Percentiles rank a stretch among this genome's conserved stretches.
These are phyloP conservation scores for Epichloe glyceriae DNA, from an alignment of 2,329 filamentous ascomycete genomes.

Conservation along the genomic window DNA sequence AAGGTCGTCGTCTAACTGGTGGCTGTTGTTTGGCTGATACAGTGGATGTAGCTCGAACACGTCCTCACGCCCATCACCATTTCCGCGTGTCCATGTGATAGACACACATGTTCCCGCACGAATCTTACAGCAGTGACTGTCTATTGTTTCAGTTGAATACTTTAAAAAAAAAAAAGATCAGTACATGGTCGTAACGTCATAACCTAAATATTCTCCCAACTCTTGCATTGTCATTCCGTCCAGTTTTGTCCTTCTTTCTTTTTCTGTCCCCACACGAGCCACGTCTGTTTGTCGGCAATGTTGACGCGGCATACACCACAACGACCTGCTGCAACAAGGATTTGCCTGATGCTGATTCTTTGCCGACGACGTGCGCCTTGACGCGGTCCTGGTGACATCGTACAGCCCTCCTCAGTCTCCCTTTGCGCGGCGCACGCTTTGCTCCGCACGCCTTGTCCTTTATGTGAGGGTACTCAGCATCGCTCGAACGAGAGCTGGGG, in stretches of 20 bases:
- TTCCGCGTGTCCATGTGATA: neutral
- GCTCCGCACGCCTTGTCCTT: slow-evolving; percentile 8
- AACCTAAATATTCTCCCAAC: neutral
- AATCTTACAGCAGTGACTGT: neutral
- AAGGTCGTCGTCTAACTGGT: too few relatives aligned
- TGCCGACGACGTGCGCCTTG: too few relatives aligned
- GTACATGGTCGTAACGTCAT: slow-evolving; percentile 1
- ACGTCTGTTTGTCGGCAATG: neutral
- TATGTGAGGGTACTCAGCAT: slow-evolving; percentile 61
- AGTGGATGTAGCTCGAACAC: too few relatives aligned
- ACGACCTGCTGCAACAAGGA: neutral
- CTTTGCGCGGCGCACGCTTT: too few relatives aligned
- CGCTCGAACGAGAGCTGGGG: slow-evolving; percentile 51
- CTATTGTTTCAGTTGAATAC: neutral
- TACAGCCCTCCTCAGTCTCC: neutral
- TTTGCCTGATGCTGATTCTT: too few relatives aligned
- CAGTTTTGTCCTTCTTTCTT: neutral
- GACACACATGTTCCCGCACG: neutral
- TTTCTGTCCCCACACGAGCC: neutral
- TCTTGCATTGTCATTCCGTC: too few relatives aligned
- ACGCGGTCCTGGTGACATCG: neutral
- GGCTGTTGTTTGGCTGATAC: too few relatives aligned
- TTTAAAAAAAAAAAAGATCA: neutral
- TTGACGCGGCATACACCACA: neutral
- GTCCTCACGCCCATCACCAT: too few relatives aligned